Base-by-base conservation (phyloP, 768 basidiomycete genomes). In the Leccinellum rugosiceps region DNA sequence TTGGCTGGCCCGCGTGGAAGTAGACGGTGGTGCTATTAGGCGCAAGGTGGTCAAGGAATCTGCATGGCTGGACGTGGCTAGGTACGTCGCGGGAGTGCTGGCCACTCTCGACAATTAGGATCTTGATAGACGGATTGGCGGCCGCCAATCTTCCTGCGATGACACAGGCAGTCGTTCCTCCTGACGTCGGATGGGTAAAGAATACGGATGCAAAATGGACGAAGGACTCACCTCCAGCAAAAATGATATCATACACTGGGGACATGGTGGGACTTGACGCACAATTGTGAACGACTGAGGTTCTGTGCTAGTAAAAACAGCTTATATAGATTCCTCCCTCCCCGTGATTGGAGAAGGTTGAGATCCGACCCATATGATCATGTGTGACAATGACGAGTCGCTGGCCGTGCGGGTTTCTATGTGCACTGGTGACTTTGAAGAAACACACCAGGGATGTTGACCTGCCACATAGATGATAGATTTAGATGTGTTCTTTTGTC, bases 11-110 rank as follows among this genome's bases (percentile, higher is more conserved):
- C 4, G 51, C 49, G 56, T 85, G 74, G 56, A 75, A 73, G 3
- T 76, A 77, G 55, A 86, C 71, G 0, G 79, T 79, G 25, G 74
- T 75, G 41, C 74, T 73, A 2, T 63, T 70, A 1, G 74, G 72
- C 0, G 63, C 57, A 0, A 84, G 60, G 60, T 84, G 78, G 23
- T 65, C 63, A 31, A 80, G 71, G 64, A 68, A 84, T 21, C 77
- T 77, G 2, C 75, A 84, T 1, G 86, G 85, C 47, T 85, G 85
- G 7, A 73, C 68, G 64, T 87, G 83, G 3, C 62, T 58, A 6
- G 71, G 74, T 6, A 80, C 30, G 35, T 85, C 75, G 30, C 74
- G 67, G 0, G 81, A 80, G 55, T 65, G 46, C 35, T 35, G 35
- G 5, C 35, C 35, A 17, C 35, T 35, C 35, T 35, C 35, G 17